These are phyloP conservation scores for Limonium bicolor DNA, from an alignment of 148 eudicot species.

Conservation along the genomic window DNA sequence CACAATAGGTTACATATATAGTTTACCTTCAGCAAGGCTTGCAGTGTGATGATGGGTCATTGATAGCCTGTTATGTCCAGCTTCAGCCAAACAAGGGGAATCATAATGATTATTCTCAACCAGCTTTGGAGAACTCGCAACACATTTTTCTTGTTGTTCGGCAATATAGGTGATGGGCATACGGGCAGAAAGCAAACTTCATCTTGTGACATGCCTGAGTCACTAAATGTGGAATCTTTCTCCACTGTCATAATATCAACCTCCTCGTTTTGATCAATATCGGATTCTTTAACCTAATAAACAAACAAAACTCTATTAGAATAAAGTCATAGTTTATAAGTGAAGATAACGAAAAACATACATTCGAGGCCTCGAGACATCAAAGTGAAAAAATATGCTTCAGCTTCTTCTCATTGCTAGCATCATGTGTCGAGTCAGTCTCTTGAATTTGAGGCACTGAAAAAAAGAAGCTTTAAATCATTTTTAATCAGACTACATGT, in stretches of 20 bases:
- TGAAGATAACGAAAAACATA: too few species aligned
- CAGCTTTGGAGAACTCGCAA: slow-evolving; percentile 34
- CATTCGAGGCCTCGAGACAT: too few species aligned
- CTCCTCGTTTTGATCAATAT: slow-evolving; percentile 65
- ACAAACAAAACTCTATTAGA: too few species aligned
- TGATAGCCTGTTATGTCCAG: slow-evolving; percentile 46
- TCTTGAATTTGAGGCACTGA: too few species aligned
- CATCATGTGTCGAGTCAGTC: too few species aligned
- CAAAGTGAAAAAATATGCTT: too few species aligned
- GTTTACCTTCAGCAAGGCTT: slow-evolving; percentile 60
- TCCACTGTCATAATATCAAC: slow-evolving; percentile 72
- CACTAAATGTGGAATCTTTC: slow-evolving; percentile 67
- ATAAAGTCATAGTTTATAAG: too few species aligned
- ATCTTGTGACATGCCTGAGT: slow-evolving; percentile 75
- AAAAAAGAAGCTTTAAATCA: too few species aligned
- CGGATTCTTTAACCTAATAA: slow-evolving; percentile 67
- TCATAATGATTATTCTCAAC: slow-evolving; percentile 43
- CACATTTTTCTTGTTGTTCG: slow-evolving; percentile 41
- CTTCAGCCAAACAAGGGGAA: slow-evolving; percentile 66
- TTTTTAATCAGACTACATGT: too few species aligned
- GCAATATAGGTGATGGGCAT: slow-evolving; percentile 48
- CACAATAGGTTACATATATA: too few species aligned
- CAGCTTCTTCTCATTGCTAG: too few species aligned
- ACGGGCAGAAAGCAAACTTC: slow-evolving; percentile 79
- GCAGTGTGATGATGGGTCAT: slow-evolving; percentile 42